Evolutionary conservation across 2,329 filamentous ascomycete genomes (phyloP).

Genomic region (Pseudocercospora musae): DNA sequence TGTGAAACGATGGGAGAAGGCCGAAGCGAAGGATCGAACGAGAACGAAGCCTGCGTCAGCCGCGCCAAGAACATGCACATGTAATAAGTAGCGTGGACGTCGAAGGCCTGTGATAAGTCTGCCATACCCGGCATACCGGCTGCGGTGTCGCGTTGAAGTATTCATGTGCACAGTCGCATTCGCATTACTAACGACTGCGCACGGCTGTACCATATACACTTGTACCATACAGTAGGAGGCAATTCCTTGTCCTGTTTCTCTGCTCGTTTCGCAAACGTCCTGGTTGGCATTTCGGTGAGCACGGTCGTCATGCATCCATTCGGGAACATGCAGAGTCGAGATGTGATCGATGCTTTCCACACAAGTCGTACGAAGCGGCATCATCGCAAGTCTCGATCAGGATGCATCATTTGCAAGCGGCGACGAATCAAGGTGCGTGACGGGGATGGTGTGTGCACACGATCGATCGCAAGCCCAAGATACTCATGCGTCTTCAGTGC

Average conservation of each 20-base stretch:
- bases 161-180: not conserved
- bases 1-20: no score
- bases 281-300: not conserved
- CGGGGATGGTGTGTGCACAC: not conserved
- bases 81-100: not conserved
- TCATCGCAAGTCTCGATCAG: slow-evolving; percentile 1
- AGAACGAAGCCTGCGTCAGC: not conserved
- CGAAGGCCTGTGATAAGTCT: not conserved
- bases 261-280: not conserved
- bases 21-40: not conserved
- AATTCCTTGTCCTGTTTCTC: not conserved
- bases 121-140: no score
- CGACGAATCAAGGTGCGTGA: not conserved
- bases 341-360: not conserved
- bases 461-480: not conserved
- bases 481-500: not conserved
- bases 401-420: not conserved
- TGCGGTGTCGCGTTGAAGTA: not conserved
- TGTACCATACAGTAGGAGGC: not conserved
- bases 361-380: not conserved
- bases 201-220: not conserved
- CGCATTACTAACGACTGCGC: not conserved
- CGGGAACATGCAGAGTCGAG: not conserved
- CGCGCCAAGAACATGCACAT: not conserved
- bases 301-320: not conserved